Percentiles rank a stretch among this genome's conserved stretches.
Conservation (phyloP, 257 asterid genomes). For the Prunella vulgaris region DNA sequence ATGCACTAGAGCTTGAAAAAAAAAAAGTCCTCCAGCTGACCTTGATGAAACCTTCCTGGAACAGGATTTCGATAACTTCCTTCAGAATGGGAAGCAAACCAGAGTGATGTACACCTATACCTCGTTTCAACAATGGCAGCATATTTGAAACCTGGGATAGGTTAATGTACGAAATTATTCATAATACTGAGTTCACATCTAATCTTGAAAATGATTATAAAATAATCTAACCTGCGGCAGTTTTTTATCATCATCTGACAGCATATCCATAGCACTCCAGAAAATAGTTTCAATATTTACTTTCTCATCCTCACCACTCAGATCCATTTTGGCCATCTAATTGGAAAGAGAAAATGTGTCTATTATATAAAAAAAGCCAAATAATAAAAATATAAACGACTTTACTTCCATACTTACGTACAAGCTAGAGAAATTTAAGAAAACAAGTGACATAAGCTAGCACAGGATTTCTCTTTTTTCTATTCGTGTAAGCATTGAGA, state of each 20-base stretch:
- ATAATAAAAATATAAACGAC: background rate
- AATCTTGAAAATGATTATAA: constrained; percentile 8
- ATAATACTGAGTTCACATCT: background rate
- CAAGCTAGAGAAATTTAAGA: constrained; percentile 10
- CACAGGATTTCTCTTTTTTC: background rate
- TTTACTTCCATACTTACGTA: constrained; percentile 3
- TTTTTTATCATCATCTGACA: constrained; percentile 95
- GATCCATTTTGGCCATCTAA: constrained; percentile 97
- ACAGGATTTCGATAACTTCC: constrained; percentile 94
- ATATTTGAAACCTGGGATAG: constrained; percentile 70
- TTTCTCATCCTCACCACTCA: constrained; percentile 83
- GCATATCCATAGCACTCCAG: constrained; percentile 99
- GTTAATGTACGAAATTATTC: background rate
- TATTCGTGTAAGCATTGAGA: background rate
- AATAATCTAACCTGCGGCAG: constrained; percentile 72
- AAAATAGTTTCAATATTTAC: constrained; percentile 76
- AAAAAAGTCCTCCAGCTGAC: constrained; percentile 36
- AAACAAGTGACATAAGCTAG: background rate
- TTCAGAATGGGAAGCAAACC: constrained; percentile 96
- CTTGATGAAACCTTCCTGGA: constrained; percentile 98
- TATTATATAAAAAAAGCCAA: constrained; percentile 12
- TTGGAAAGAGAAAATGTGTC: constrained; percentile 18
- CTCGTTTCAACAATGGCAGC: constrained; percentile 93
- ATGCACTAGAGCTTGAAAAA: background rate
- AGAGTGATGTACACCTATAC: constrained; percentile 98